Conservation (phyloP, 2,329 filamentous ascomycete genomes). For the Ophiostoma australiae region DNA sequence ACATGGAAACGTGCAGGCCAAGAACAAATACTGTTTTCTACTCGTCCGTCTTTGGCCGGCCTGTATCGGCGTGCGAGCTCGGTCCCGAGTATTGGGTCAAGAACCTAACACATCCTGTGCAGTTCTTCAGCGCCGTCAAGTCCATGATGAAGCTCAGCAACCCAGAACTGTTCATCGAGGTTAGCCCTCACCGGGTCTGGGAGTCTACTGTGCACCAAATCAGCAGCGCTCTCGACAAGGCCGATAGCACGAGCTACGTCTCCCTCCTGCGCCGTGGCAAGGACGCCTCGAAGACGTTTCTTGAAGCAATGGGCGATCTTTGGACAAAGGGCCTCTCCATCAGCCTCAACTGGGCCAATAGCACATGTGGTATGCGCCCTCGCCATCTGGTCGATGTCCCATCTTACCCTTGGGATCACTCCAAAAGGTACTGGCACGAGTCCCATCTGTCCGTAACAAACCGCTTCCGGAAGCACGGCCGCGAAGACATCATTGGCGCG, state of each 20-base stretch:
- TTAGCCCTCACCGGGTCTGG: constrained; percentile 27
- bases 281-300: constrained; percentile 21
- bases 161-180: constrained; percentile 26
- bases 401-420: constrained; percentile 41
- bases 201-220: constrained; percentile 24
- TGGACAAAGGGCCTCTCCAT: constrained; percentile 24
- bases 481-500: constrained; percentile 32
- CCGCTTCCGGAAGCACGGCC: constrained; percentile 31
- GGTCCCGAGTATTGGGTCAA: constrained; percentile 35
- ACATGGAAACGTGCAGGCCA: background rate
- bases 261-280: constrained; percentile 24
- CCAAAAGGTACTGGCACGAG: constrained; percentile 38
- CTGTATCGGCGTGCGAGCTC: constrained; percentile 16
- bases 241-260: constrained; percentile 13
- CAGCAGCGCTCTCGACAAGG: background rate
- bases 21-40: constrained; percentile 16
- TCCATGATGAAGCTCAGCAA: constrained; percentile 23
- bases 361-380: background rate
- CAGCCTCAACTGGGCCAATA: constrained; percentile 21
- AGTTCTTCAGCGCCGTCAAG: constrained; percentile 33
- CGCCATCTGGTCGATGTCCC: constrained; percentile 36
- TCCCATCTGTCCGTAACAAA: constrained; percentile 33
- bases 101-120: constrained; percentile 36
- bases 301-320: constrained; percentile 23
- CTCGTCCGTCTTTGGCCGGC: constrained; percentile 30